Evolutionary conservation across 75 land plant species (phyloP), one percentile per base, ranked within the genome.

Genomic region (Pinus tabuliformis): DNA sequence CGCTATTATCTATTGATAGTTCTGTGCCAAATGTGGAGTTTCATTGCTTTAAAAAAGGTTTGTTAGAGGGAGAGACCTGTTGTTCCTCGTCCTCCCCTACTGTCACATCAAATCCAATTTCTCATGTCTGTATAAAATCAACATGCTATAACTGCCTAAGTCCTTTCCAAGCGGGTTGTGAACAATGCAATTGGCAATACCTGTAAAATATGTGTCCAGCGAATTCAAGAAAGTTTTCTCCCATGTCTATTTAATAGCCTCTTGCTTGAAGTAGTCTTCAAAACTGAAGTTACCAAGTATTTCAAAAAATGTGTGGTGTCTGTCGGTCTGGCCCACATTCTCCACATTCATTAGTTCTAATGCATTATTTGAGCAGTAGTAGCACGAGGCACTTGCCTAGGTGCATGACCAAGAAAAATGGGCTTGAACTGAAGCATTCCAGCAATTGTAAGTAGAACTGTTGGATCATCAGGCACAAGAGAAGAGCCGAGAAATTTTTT

Each of bases 361-460:
- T 86, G 75, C 96, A 94, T 76, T 85, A n/a, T 89, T 76, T 95
- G 98, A 75, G 94, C 57, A 74, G 98, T 93, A 56, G 93, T 81
- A 16, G 92, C 96, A 82, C 96, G 74, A 63, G 93, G 81, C 30
- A 86, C 89, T 58, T 70, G 70, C 78, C 93, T 80, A 12, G 98
- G 94, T 58, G 83, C 97, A 92, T 94, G 93, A 45, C 99, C 99
- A 75, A 96, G 91, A 78, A 96, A 96, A 71, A 96, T 87, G 68
- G 99, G 95, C 78, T 96, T 96, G 76, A 96, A 96, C 59, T 94
- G 99, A 66, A 96, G 95, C 99, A 96, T 96, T 58, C 99, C 99
- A 6, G 99, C 99, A 70, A 96, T 94, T 45, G 99, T 96, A 58
- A 96, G 86, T 59, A 96, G 81, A 61, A 96, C 99, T 1, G 99